Percentiles rank a stretch among this genome's conserved stretches.
Conservation (phyloP, 1,284 basidiomycete genomes). For the Caloboletus firmus region DNA sequence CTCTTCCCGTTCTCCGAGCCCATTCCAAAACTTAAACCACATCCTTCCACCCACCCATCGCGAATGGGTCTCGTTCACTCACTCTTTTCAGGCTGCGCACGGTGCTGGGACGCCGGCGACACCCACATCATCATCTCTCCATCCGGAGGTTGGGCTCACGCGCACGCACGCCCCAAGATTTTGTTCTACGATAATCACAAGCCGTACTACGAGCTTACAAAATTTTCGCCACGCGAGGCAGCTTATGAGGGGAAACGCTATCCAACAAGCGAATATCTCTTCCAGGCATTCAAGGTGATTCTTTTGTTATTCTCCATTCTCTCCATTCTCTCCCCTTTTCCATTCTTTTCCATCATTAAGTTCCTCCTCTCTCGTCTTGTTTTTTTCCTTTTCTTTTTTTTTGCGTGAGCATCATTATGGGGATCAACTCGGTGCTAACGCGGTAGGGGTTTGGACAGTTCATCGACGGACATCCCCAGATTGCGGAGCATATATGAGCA, state of each 20-base stretch:
- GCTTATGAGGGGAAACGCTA: conserved; percentile 55
- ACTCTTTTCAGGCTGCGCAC: conserved; percentile 16
- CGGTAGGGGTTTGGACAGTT: conserved; percentile 22
- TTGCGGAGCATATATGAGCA: conserved; percentile 37
- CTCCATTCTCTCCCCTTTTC: too few species aligned
- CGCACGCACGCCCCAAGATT: conserved; percentile 38
- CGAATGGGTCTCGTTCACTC: conserved; percentile 23
- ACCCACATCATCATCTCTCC: conserved; percentile 29
- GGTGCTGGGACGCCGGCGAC: conserved; percentile 30
- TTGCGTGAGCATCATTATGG: not conserved
- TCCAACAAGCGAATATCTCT: conserved; percentile 68
- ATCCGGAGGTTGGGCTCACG: conserved; percentile 26
- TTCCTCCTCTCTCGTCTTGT: too few species aligned
- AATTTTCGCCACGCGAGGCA: conserved; percentile 63
- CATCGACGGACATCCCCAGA: conserved; percentile 30
- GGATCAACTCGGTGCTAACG: conserved; percentile 3
- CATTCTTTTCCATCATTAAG: too few species aligned
- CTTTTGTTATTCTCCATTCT: not conserved
- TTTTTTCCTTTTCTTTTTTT: too few species aligned
- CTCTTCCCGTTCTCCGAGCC: not conserved
- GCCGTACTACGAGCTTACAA: conserved; percentile 65
- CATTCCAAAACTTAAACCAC: not conserved
- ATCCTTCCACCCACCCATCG: not conserved
- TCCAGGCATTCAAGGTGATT: conserved; percentile 66
- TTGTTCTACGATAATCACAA: conserved; percentile 60